A percentile compares a stretch with the other conserved stretches of the same genome.
phyloP scores from a whole-genome alignment of 2,329 filamentous ascomycete species.

The Bertia moriformis region DNA sequence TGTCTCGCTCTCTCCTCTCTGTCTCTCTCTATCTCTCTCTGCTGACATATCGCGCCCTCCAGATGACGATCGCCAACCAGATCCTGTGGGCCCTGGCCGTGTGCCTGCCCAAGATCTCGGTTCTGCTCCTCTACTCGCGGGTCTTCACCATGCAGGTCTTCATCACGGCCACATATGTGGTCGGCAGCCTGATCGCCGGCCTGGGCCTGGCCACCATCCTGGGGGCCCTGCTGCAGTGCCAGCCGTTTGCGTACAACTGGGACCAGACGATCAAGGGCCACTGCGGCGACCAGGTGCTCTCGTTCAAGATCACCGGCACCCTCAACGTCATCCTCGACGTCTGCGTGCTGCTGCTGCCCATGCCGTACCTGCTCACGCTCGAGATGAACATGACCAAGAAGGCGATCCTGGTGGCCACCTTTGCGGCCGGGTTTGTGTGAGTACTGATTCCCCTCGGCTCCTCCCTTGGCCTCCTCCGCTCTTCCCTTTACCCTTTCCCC shows the following conservation, averaged over 20 bases:
- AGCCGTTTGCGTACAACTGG: constrained; percentile 11
- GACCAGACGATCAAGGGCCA: constrained; percentile 9
- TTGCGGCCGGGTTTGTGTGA: constrained; percentile 10
- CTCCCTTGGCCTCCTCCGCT: not conserved
- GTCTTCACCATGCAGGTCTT: not conserved
- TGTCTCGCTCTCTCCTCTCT: no score
- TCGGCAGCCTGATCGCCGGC: not conserved
- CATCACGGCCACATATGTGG: constrained; percentile 2
- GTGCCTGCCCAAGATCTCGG: not conserved
- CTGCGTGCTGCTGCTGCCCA: constrained; percentile 8
- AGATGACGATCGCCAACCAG: constrained; percentile 9
- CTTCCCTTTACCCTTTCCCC: not conserved
- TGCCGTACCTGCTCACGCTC: constrained; percentile 8
- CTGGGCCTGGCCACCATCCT: not conserved
- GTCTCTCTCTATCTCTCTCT: no score
- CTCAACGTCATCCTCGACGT: constrained; percentile 12
- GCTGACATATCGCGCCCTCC: not conserved
- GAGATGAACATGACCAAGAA: constrained; percentile 11
- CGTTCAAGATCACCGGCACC: constrained; percentile 8
- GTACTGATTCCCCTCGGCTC: constrained; percentile 2
- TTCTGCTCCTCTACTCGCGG: not conserved
- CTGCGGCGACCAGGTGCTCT: constrained; percentile 9
- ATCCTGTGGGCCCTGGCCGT: constrained; percentile 5
- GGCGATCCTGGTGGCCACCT: constrained; percentile 8
- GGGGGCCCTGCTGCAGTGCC: constrained; percentile 1